Base-by-base conservation (phyloP, 805 yeast species). In the Teunomyces barrocoloradensis region DNA sequence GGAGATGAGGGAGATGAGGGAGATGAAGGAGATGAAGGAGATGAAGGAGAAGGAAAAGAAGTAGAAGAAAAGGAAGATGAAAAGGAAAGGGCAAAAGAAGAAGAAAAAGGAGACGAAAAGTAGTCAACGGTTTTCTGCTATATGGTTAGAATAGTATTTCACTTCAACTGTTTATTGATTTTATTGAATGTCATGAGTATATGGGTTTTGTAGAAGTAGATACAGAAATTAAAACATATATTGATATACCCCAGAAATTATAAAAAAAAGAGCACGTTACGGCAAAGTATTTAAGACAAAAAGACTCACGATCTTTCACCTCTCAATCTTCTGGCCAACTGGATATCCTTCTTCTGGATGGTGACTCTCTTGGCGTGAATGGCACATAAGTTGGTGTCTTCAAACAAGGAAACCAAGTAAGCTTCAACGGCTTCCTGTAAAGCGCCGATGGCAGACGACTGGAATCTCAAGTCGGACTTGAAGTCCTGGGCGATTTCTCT, bases 311-410 rank as follows among this genome's bases (percentile, higher is more conserved):
- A 68, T 68, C 75, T 69, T 65, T 71, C 75, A 59, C 77, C 77
- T 71, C 77, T 71, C 64, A 71, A 70, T 68, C 77, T 70, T 67
- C 77, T 69, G 46, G 77, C 77, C 64, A 71, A 71, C 61, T 71
- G 75, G 60, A 71, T 71, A 59, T 71, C 77, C 68, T 71, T 71
- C 75, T 71, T 71, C 57, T 71, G 75, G 61, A 71, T 71, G 47
- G 77, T 71, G 50, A 71, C 75, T 68, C 75, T 70, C 72, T 71
- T 71, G 54, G 76, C 76, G 71, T 71, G 76, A 57, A 71, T 71
- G 50, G 76, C 76, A 66, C 76, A 71, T 69, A 71, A 71, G 70
- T 71, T 71, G 53, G 76, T 71, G 66, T 71, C 76, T 65, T 71
- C 76, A 49, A 71, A 71, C 60, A 71, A 68, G 43, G 75, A 70